phyloP scores from a whole-genome alignment of 2,329 filamentous ascomycete species.

The Myotisia sp. region DNA sequence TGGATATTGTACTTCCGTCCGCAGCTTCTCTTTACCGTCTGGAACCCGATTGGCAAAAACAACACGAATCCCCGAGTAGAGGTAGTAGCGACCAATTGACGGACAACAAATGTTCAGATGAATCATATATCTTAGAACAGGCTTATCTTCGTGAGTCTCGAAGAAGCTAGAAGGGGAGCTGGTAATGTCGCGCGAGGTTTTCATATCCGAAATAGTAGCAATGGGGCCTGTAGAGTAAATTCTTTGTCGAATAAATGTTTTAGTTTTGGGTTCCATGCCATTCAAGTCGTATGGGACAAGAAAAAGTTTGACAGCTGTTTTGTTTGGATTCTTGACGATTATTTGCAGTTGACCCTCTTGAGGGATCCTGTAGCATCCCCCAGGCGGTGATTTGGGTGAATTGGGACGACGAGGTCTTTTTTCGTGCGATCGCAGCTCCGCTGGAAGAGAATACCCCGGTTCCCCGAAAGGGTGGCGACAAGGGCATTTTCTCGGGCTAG shows the following conservation, averaged over 20 bases:
- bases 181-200: constrained; percentile 30
- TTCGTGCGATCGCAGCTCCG: constrained; percentile 34
- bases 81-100: constrained; percentile 65
- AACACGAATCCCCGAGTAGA: constrained; percentile 84
- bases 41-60: constrained; percentile 95
- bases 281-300: constrained; percentile 81
- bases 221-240: constrained; percentile 81
- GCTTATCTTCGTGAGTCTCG: constrained; percentile 36
- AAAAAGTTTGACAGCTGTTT: constrained; percentile 93
- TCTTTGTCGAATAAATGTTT: constrained; percentile 89
- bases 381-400: constrained; percentile 56
- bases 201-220: constrained; percentile 50
- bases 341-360: constrained; percentile 91
- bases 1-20: constrained; percentile 77
- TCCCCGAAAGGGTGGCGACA: constrained; percentile 8
- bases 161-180: constrained; percentile 18
- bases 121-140: constrained; percentile 74
- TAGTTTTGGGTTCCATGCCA: constrained; percentile 86
- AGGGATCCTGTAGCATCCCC: constrained; percentile 86
- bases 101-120: constrained; percentile 89
- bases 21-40: constrained; percentile 82
- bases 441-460: constrained; percentile 13
- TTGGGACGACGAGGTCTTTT: constrained; percentile 47
- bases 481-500: constrained; percentile 16
- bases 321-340: constrained; percentile 95